Evolutionary conservation across 805 yeast genomes (phyloP).

Genomic region (Hanseniaspora jakobsenii): DNA sequence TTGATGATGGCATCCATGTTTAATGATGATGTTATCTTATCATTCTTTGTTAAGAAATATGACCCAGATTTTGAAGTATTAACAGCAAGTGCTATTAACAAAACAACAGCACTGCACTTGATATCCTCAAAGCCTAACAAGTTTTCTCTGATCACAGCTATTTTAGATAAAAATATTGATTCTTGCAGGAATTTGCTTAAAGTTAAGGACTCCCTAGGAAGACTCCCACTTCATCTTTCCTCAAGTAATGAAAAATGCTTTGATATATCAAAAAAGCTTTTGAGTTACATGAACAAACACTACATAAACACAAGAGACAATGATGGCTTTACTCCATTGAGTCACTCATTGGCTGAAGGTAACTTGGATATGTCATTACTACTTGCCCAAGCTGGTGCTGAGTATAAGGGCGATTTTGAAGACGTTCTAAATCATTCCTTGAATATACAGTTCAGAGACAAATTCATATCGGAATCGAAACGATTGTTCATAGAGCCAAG

Average conservation of each 20-base stretch:
- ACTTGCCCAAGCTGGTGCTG: slow-evolving; percentile 57
- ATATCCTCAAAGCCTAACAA: slow-evolving; percentile 44
- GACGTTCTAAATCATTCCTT: slow-evolving; percentile 44
- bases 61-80: slow-evolving; percentile 48
- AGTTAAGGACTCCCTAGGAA: slow-evolving; percentile 53
- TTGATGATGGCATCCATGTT: slow-evolving; percentile 59
- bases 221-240: slow-evolving; percentile 69
- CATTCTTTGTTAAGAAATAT: slow-evolving; percentile 40
- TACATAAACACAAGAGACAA: slow-evolving; percentile 58
- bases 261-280: slow-evolving; percentile 43
- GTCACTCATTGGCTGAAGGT: slow-evolving; percentile 86
- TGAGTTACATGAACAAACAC: slow-evolving; percentile 34
- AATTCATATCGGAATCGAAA: too few species aligned
- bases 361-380: slow-evolving; percentile 61
- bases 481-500: too few species aligned
- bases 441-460: slow-evolving; percentile 37
- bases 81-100: slow-evolving; percentile 36
- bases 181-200: slow-evolving; percentile 30
- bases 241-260: slow-evolving; percentile 55
- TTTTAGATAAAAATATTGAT: neutral
- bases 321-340: slow-evolving; percentile 76
- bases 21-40: slow-evolving; percentile 38
- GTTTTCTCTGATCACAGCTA: neutral
- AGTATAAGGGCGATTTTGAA: slow-evolving; percentile 40
- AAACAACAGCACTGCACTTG: slow-evolving; percentile 63